Conservation (phyloP, 176 grass and related monocot genomes). For the Musa acuminata region DNA sequence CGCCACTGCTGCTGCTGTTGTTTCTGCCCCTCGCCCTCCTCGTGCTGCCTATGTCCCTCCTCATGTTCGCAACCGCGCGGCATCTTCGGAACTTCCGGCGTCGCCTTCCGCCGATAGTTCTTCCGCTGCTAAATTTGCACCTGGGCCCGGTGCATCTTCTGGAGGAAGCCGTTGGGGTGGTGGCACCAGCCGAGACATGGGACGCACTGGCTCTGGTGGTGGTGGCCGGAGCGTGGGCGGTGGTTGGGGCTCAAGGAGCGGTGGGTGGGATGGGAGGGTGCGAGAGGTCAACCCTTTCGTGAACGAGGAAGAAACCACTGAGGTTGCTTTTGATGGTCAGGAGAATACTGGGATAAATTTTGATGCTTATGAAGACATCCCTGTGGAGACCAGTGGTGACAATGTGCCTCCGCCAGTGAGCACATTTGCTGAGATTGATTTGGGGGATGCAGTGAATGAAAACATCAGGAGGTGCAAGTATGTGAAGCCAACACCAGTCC, state of each 20-base stretch:
- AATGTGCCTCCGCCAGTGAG: constrained; percentile 61
- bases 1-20: no score
- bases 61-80: constrained; percentile 52
- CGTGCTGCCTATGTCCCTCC: constrained; percentile 69
- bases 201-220: constrained; percentile 2
- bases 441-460: constrained; percentile 65
- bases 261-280: constrained; percentile 55
- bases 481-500: constrained; percentile 79
- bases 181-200: constrained; percentile 5
- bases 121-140: constrained; percentile 17
- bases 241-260: constrained; percentile 52
- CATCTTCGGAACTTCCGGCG: constrained; percentile 9
- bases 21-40: constrained; percentile 28
- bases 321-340: constrained; percentile 29
- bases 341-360: constrained; percentile 70
- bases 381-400: constrained; percentile 77
- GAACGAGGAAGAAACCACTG: constrained; percentile 18
- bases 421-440: constrained; percentile 83
- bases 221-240: constrained; percentile 17
- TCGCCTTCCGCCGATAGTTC: constrained; percentile 6
- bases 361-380: constrained; percentile 92
- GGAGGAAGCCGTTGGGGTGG: constrained; percentile 30
- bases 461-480: constrained; percentile 87
- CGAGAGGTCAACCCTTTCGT: constrained; percentile 82
- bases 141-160: constrained; percentile 24